Percentiles rank a stretch among this genome's conserved stretches.
phyloP scores from a whole-genome alignment of 495 filamentous ascomycete genomes.

The Amorphotheca resinae region DNA sequence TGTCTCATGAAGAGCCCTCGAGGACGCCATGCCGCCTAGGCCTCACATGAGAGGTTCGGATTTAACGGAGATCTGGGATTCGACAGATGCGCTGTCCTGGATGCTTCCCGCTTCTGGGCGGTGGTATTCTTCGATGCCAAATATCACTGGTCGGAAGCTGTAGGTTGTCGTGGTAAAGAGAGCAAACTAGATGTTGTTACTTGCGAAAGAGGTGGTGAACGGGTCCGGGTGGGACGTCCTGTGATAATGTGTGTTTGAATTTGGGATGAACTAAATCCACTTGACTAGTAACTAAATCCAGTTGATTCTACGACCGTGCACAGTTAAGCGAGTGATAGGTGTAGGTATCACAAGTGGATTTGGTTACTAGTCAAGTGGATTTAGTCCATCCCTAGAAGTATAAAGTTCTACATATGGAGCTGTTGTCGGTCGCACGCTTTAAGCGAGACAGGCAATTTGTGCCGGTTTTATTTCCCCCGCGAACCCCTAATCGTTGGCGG shows the following conservation, averaged over 20 bases:
- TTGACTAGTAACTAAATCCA: too few species aligned
- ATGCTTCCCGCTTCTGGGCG: conserved; percentile 1
- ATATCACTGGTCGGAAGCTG: conserved; percentile 1
- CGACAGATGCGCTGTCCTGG: conserved; percentile 2
- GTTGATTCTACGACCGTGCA: too few species aligned
- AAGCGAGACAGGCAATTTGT: too few species aligned
- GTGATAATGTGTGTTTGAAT: conserved; percentile 1
- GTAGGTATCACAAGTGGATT: too few species aligned
- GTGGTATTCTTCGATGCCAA: conserved; percentile 4
- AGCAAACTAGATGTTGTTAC: conserved; percentile 1
- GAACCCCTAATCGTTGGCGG: too few species aligned
- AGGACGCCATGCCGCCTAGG: conserved; percentile 1
- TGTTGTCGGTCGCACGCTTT: too few species aligned
- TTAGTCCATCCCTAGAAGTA: too few species aligned
- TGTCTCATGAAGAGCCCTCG: conserved; percentile 3
- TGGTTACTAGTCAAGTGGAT: too few species aligned
- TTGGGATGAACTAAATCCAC: too few species aligned
- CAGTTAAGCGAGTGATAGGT: too few species aligned
- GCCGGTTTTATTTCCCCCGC: too few species aligned
- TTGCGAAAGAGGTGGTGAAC: conserved; percentile 3
- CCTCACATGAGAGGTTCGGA: conserved; percentile 1
- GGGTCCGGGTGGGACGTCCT: neutral
- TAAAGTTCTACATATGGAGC: too few species aligned
- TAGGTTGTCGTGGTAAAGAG: conserved; percentile 1
- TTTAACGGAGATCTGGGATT: conserved; percentile 2